Base-by-base conservation (phyloP, 768 basidiomycete genomes). In the Boletus patriciae region DNA sequence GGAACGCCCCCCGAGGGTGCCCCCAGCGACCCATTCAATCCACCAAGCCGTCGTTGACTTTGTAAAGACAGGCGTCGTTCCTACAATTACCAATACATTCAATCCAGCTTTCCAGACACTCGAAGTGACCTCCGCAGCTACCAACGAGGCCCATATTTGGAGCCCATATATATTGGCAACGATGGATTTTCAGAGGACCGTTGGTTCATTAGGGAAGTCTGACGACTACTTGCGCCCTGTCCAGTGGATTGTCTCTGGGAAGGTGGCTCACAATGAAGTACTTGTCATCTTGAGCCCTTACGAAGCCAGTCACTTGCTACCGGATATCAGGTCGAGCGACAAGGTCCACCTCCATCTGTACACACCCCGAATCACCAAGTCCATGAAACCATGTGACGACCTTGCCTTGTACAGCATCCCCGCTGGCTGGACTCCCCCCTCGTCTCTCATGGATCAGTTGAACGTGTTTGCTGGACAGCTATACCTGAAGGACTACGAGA, bases 271-370 rank as follows among this genome's bases (percentile, higher is more conserved):
- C 13, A 10, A 47, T 18, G 47, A 50, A 1, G 50, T 44, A 3
- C 63, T 80, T 10, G 68, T 82, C 31, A 57, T 77, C 13, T 46
- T 80, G 60, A 83, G 81, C 64, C 74, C 75, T 10, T 67, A 40
- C 53, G 79, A 82, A 62, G 76, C 63, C 40, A 67, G 79, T 41
- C 53, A 50, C 38, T 66, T 79, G 19, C 65, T 80, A 3, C 67
- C 74, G 62, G 11, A 25, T 0, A 77, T 82, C 54, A 74, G 68
- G 19, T 36, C 36, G 21, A 70, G 69, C 62, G 56, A 61, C 7
- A 27, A 60, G 8, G 75, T 76, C n/a, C 67, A 71, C 49, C 70
- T 82, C n/a, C 78, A 80, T 57, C 40, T 75, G 3, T 82, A 81
- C 57, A 62, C 77, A 0, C 74, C 80, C 4, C 67, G 77, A 2